Evolutionary conservation across 1,284 basidiomycete species (phyloP), one percentile per base, ranked within the genome.

Genomic region (Sphaerobolus stellatus): DNA sequence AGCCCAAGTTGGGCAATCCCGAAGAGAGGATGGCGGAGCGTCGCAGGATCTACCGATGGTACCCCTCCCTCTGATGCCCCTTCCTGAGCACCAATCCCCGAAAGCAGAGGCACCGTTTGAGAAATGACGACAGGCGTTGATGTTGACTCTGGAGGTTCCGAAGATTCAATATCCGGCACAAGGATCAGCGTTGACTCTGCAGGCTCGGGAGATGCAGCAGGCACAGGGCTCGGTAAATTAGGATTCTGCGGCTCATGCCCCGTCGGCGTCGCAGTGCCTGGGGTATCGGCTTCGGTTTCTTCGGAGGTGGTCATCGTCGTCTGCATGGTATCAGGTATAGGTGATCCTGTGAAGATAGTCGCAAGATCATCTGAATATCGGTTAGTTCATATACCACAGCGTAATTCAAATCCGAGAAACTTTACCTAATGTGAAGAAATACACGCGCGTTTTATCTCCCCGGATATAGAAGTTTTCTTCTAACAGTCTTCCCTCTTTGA

Each of bases 361-460:
- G 88, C 82, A 0, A 97, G 73, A 68, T 97, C 92, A 62, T 94
- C 92, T 92, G 4, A 47, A 20, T 40, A 34, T 22, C 46, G 25
- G 20, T 13, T 13, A 48, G 29, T 49, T 28, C 45, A n/a, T 9
- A 33, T 7, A 20, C 9, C 20, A n/a, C 30, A n/a, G 30, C 9
- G 29, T 25, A 2, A 13, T 41, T 44, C 4, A 52, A 27, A 14
- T 27, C 27, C 11, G 2, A 27, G 25, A 16, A n/a, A 1, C 66
- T 78, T 44, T 60, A 89, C 92, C 90, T 18, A 89, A 69, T 58
- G 91, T 89, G 64, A 98, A 98, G 69, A 97, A 98, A 70, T 97
- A 98, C 0, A 98, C 95, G 31, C 97, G 78, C 0, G 96, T 99
- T 61, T 95, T 96, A 71, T 99, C 96, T 1, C 96, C 96, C 46